Evolutionary conservation across 345 rosid species (phyloP).

Genomic region (Pistacia integerrima): DNA sequence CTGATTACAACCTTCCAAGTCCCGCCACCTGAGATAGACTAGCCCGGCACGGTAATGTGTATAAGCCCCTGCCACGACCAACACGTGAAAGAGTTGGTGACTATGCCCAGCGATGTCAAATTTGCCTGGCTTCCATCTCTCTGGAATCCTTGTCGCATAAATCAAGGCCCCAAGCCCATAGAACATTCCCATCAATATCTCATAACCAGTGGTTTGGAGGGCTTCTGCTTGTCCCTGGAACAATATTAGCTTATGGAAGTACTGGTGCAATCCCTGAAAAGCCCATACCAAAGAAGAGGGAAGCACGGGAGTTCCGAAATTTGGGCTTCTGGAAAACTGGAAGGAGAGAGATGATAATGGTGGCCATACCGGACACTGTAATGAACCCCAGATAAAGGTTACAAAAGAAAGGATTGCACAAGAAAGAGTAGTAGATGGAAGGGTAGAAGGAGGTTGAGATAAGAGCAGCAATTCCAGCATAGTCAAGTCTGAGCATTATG

Average conservation of each 20-base stretch:
- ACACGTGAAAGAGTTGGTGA: conserved; percentile 33
- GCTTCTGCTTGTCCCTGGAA: conserved; percentile 23
- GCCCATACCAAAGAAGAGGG: conserved; percentile 32
- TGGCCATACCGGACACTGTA: conserved; percentile 19
- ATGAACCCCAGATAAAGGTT: conserved; percentile 26
- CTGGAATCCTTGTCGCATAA: conserved; percentile 18
- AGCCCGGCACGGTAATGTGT: conserved; percentile 28
- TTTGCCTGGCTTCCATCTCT: conserved; percentile 33
- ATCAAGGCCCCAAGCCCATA: conserved; percentile 30
- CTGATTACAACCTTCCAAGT: conserved; percentile 19
- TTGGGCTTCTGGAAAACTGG: conserved; percentile 29
- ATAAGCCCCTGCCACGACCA: conserved; percentile 29
- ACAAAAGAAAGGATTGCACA: conserved; percentile 29
- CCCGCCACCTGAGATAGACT: conserved; percentile 30
- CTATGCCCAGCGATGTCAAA: conserved; percentile 37
- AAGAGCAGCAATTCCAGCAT: conserved; percentile 34
- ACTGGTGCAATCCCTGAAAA: conserved; percentile 26
- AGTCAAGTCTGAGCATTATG: conserved; percentile 32
- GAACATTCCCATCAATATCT: conserved; percentile 30
- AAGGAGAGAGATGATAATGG: conserved; percentile 26
- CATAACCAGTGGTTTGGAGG: conserved; percentile 22
- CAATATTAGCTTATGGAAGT: conserved; percentile 30
- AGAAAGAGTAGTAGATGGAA: conserved; percentile 32
- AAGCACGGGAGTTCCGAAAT: conserved; percentile 19
- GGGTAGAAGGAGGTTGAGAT: conserved; percentile 33